Conservation (phyloP, 1,284 basidiomycete species). For the Stereum hirsutum region DNA sequence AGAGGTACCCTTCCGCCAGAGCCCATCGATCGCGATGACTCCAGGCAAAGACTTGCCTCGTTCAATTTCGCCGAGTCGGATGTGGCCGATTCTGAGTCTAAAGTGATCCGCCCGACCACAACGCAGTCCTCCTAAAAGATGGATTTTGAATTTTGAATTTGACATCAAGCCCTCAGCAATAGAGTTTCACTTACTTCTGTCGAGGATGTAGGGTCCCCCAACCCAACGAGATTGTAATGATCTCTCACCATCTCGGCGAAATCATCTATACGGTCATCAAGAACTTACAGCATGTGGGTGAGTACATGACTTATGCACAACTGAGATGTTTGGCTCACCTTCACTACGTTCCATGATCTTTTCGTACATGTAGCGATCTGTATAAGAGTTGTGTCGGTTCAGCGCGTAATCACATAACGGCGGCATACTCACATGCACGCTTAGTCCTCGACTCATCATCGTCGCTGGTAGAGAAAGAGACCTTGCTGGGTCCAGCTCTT, state of each 20-base stretch:
- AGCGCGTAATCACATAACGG: background rate
- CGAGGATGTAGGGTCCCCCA: slow-evolving; percentile 69
- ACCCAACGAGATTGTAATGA: slow-evolving; percentile 60
- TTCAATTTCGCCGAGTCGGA: slow-evolving; percentile 57
- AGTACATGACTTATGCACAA: background rate
- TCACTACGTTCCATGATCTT: slow-evolving; percentile 76
- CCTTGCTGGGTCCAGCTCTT: slow-evolving; percentile 29
- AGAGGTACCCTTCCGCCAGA: slow-evolving; percentile 66
- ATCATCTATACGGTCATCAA: slow-evolving; percentile 83
- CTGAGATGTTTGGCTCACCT: slow-evolving; percentile 31
- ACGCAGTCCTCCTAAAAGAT: slow-evolving; percentile 55
- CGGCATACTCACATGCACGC: slow-evolving; percentile 42
- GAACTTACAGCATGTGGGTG: slow-evolving; percentile 41
- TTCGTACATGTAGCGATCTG: slow-evolving; percentile 92
- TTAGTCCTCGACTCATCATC: slow-evolving; percentile 30
- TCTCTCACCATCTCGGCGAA: slow-evolving; percentile 64
- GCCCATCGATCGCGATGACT: slow-evolving; percentile 74
- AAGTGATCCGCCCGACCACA: slow-evolving; percentile 76
- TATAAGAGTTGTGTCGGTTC: background rate
- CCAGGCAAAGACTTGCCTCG: slow-evolving; percentile 67
- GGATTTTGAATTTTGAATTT: too few species aligned
- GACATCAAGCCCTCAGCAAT: too few species aligned
- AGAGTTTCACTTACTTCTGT: too few species aligned
- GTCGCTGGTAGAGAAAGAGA: slow-evolving; percentile 30
- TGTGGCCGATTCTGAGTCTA: slow-evolving; percentile 50